These are phyloP conservation scores for Luvunga scandens DNA, from an alignment of 345 rosid genomes.

Conservation along the genomic window DNA sequence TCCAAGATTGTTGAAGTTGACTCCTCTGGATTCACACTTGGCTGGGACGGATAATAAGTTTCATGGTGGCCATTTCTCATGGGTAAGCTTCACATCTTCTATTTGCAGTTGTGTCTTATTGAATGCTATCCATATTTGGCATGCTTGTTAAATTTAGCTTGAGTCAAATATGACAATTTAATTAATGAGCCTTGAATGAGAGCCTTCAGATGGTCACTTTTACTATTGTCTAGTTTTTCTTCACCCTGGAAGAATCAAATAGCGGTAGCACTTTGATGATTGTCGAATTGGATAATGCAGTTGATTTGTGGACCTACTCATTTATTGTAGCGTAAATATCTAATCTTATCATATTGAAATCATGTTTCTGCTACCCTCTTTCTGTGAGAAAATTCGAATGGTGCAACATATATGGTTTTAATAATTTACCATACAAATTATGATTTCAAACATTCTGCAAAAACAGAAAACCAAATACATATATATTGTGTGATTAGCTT, in stretches of 20 bases:
- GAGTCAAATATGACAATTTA: too few relatives aligned
- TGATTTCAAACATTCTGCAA: background rate
- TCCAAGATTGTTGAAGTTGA: conserved; percentile 86
- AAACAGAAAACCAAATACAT: background rate
- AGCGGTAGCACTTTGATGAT: background rate
- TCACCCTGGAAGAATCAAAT: background rate
- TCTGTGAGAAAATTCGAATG: background rate
- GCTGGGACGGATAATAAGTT: conserved; percentile 84
- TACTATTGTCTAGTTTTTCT: background rate
- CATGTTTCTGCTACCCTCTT: background rate
- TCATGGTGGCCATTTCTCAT: conserved; percentile 93
- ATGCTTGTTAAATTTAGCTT: background rate
- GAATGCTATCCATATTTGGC: background rate
- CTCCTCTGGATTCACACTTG: conserved; percentile 84
- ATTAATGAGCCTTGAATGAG: background rate
- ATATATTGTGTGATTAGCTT: background rate
- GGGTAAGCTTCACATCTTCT: conserved; percentile 55
- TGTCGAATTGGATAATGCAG: background rate
- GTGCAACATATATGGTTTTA: background rate
- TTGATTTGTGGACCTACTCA: background rate
- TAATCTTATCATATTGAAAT: background rate
- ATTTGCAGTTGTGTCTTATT: background rate
- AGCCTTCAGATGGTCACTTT: background rate
- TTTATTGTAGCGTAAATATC: background rate
- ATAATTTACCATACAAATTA: background rate